Conservation (phyloP, 169 alveolate species). For the Plasmodium vivax region DNA sequence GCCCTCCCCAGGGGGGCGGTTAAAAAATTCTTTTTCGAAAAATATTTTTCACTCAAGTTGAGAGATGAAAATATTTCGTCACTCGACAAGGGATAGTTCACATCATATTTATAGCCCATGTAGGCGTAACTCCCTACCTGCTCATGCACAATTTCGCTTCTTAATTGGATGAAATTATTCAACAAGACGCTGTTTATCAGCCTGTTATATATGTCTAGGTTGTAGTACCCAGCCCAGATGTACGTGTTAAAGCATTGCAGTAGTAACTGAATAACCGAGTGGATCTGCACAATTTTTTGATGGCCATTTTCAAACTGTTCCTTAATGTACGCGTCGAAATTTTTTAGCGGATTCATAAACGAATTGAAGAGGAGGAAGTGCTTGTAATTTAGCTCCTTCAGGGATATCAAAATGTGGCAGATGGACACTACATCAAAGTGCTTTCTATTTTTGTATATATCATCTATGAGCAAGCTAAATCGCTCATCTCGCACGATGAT, state of each 20-base stretch:
- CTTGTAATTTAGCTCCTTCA: conserved; percentile 79
- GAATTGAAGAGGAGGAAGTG: conserved; percentile 80
- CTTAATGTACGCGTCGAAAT: conserved; percentile 61
- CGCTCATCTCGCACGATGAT: conserved; percentile 65
- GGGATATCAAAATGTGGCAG: conserved; percentile 82
- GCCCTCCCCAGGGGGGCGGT: background rate
- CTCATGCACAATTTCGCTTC: conserved; percentile 7
- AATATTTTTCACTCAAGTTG: conserved; percentile 1
- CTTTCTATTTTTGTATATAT: conserved; percentile 79
- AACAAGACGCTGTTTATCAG: conserved; percentile 52
- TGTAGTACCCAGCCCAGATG: conserved; percentile 75
- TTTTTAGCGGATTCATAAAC: conserved; percentile 77
- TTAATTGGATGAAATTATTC: conserved; percentile 40
- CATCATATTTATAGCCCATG: conserved; percentile 49
- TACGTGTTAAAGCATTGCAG: conserved; percentile 65
- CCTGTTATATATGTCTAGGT: conserved; percentile 58
- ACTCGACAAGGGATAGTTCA: conserved; percentile 45
- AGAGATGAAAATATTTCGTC: conserved; percentile 24
- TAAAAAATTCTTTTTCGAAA: background rate
- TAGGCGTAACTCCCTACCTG: conserved; percentile 27
- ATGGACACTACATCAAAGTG: conserved; percentile 83
- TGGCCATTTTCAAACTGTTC: conserved; percentile 35
- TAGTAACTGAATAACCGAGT: conserved; percentile 28
- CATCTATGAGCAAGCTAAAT: conserved; percentile 78
- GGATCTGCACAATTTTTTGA: conserved; percentile 15